Conservation (phyloP, 441 rosid species). For the Hypseocharis bilobata region DNA sequence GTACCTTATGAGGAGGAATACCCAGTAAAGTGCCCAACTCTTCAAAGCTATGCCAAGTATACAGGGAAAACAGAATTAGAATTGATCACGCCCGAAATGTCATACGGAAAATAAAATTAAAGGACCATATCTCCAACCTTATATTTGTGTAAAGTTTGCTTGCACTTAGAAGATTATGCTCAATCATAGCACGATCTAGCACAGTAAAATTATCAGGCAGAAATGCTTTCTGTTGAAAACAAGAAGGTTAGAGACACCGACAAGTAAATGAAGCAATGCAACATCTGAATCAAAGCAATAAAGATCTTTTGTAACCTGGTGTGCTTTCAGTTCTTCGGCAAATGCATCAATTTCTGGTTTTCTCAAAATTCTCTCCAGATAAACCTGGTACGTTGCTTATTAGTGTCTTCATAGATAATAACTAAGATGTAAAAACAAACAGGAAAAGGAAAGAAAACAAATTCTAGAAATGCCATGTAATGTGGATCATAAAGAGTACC, state of each 20-base stretch:
- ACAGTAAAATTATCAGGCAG: constrained; percentile 92
- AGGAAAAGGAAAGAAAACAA: background rate
- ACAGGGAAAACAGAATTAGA: constrained; percentile 10
- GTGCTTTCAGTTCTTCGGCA: constrained; percentile 85
- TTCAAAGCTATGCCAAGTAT: constrained; percentile 48
- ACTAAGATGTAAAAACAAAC: background rate
- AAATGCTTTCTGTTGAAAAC: constrained; percentile 66
- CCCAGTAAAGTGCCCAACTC: constrained; percentile 95
- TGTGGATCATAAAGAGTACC: constrained; percentile 34
- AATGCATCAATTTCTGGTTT: constrained; percentile 92
- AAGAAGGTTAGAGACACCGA: constrained; percentile 15
- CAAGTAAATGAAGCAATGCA: constrained; percentile 14
- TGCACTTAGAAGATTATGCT: constrained; percentile 93
- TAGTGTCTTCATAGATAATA: background rate
- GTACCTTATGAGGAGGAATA: constrained; percentile 82
- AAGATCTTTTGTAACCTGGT: constrained; percentile 50
- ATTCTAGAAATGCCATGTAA: background rate
- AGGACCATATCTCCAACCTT: constrained; percentile 38
- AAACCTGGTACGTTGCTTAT: constrained; percentile 50
- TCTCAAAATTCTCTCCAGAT: constrained; percentile 87
- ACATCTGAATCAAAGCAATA: constrained; percentile 12
- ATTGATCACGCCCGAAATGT: constrained; percentile 11
- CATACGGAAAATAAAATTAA: constrained; percentile 3
- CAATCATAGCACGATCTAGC: constrained; percentile 95
- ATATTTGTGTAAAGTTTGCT: constrained; percentile 95